Evolutionary conservation across 164 flowering plant genomes (phyloP).

Genomic region (Nymphaea thermarum): DNA sequence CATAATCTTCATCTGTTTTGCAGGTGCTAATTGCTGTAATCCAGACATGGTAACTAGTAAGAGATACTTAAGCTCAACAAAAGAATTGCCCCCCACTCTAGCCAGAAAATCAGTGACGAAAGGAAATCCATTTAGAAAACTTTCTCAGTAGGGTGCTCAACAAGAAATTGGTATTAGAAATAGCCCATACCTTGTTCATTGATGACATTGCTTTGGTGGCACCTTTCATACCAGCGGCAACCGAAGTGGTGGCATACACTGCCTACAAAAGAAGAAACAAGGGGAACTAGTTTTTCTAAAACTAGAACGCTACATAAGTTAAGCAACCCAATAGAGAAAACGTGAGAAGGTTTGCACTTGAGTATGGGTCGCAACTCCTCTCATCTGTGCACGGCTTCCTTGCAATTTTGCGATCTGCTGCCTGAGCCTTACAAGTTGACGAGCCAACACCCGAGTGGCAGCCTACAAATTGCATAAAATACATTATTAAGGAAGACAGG

Average conservation of each 20-base stretch:
- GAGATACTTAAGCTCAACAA: too few species aligned
- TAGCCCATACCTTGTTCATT: constrained; percentile 65
- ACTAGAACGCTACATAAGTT: not conserved
- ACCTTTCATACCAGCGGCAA: constrained; percentile 84
- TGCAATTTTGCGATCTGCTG: constrained; percentile 86
- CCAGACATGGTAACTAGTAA: not conserved
- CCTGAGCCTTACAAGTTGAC: constrained; percentile 81
- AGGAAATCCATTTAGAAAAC: not conserved
- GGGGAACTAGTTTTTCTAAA: not conserved
- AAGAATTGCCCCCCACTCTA: not conserved
- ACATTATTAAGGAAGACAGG: not conserved
- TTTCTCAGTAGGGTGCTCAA: not conserved
- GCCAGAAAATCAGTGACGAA: not conserved
- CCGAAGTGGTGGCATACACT: constrained; percentile 73
- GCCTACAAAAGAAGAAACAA: constrained; percentile 35
- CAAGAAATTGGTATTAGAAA: not conserved
- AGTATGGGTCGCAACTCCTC: constrained; percentile 87
- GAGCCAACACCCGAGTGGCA: constrained; percentile 82
- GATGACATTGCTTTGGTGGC: constrained; percentile 87
- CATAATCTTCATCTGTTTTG: constrained; percentile 64
- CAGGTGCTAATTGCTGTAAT: constrained; percentile 87
- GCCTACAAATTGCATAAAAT: constrained; percentile 27
- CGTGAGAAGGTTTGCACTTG: constrained; percentile 33
- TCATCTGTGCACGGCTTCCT: constrained; percentile 89
- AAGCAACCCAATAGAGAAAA: not conserved